These are phyloP conservation scores for Meripilus lineatus DNA, from an alignment of 1,284 basidiomycete species.

Conservation along the genomic window DNA sequence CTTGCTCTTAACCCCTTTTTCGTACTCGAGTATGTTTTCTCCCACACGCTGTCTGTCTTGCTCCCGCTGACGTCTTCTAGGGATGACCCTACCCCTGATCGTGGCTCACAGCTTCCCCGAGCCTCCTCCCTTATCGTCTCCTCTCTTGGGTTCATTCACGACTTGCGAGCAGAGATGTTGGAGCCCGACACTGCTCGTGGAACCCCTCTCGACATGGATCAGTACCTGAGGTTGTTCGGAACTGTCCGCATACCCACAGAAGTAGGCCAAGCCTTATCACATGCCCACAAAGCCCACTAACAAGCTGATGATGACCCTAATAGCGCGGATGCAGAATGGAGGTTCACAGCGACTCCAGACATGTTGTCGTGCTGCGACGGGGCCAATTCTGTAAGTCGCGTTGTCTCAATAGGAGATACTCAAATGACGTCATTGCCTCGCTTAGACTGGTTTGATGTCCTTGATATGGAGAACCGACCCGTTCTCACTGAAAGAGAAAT, in stretches of 20 bases:
- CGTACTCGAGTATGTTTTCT: constrained; percentile 79
- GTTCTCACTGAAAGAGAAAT: constrained; percentile 89
- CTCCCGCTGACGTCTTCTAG: constrained; percentile 33
- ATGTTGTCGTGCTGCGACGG: constrained; percentile 85
- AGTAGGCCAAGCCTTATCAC: constrained; percentile 41
- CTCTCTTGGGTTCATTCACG: constrained; percentile 92
- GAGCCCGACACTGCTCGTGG: constrained; percentile 83
- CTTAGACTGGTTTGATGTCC: constrained; percentile 89
- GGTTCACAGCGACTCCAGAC: constrained; percentile 66
- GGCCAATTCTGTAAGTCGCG: constrained; percentile 95
- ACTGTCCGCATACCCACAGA: constrained; percentile 92
- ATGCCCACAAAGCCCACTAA: too few species aligned
- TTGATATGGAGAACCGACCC: constrained; percentile 84
- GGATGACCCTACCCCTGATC: constrained; percentile 89
- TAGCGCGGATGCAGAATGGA: constrained; percentile 90
- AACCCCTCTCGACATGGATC: constrained; percentile 88
- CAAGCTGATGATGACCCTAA: too few species aligned
- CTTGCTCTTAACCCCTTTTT: constrained; percentile 95
- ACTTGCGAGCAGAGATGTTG: constrained; percentile 79
- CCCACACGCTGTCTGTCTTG: not conserved
- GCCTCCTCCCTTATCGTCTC: constrained; percentile 88
- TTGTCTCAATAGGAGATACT: too few species aligned
- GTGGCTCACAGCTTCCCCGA: constrained; percentile 85
- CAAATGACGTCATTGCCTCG: constrained; percentile 5
- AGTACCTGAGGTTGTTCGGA: constrained; percentile 90